Conservation (phyloP, 2,329 filamentous ascomycete species). For the Metarhizium humberi region DNA sequence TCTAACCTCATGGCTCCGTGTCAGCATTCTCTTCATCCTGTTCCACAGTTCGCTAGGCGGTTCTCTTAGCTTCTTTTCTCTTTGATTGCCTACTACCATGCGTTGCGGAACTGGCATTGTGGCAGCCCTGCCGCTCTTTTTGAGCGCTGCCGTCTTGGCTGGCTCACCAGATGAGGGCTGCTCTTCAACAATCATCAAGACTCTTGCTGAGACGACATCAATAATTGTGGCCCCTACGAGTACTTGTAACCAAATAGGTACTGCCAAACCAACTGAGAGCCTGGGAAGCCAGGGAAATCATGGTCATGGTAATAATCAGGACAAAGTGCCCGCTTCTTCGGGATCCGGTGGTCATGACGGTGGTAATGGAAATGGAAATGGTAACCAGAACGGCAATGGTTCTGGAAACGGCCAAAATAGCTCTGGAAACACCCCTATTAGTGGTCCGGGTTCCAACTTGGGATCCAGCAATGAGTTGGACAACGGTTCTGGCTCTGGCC, state of each 20-base stretch:
- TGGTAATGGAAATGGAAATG: neutral
- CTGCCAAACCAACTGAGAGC: neutral
- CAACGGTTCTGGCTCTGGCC: neutral
- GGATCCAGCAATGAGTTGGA: neutral
- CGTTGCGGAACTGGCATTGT: neutral
- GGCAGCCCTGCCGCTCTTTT: conserved; percentile 3
- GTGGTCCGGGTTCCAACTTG: neutral
- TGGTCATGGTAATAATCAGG: neutral
- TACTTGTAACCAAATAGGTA: neutral
- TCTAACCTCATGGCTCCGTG: neutral
- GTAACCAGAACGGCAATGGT: neutral
- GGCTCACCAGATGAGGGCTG: neutral
- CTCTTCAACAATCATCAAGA: neutral
- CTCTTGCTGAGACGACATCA: conserved; percentile 2
- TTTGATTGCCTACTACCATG: neutral
- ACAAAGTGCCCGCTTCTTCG: neutral
- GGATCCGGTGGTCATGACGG: neutral
- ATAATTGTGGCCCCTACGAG: neutral
- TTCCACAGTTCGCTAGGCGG: neutral
- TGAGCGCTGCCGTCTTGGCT: neutral
- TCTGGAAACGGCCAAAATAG: neutral
- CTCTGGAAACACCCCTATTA: neutral
- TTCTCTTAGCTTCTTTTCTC: neutral
- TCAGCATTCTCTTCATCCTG: neutral
- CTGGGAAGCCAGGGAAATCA: neutral